Percentiles rank a stretch among this genome's conserved stretches.
phyloP scores from a whole-genome alignment of 2,329 filamentous ascomycete species.

The Immersiporthe knoxdaviesiana region DNA sequence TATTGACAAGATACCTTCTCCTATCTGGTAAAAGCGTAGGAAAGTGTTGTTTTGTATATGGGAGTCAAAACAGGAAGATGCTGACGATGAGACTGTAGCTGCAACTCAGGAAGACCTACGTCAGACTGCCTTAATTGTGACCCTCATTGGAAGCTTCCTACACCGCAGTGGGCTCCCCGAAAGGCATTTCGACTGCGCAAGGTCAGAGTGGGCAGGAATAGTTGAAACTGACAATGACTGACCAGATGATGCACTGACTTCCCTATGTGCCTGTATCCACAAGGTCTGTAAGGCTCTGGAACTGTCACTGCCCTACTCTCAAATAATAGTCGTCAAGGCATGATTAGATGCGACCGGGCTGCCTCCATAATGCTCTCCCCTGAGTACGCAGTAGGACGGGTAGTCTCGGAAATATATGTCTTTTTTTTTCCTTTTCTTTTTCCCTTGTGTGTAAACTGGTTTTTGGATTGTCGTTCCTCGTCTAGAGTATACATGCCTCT shows the following conservation, averaged over 20 bases:
- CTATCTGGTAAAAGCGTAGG: background rate
- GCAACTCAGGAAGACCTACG: background rate
- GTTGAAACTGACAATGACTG: background rate
- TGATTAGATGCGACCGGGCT: background rate
- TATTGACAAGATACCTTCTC: background rate
- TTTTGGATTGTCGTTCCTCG: slow-evolving; percentile 2
- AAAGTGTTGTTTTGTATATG: background rate
- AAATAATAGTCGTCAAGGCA: background rate
- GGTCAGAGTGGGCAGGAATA: background rate
- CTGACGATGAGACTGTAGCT: background rate
- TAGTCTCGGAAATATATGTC: background rate
- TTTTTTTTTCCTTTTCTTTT: background rate
- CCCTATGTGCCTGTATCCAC: no score
- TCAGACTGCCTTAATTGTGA: background rate
- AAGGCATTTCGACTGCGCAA: background rate
- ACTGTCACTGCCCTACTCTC: background rate
- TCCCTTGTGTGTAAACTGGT: background rate
- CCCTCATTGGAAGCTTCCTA: background rate
- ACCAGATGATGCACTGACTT: background rate
- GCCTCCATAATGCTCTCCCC: no score
- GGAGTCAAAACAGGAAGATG: background rate
- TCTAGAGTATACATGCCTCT: slow-evolving; percentile 21
- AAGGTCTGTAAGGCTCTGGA: no score
- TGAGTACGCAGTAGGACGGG: background rate
- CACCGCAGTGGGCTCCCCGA: background rate